Conservation (phyloP, 495 filamentous ascomycete genomes). For the Glarea lozoyensis region DNA sequence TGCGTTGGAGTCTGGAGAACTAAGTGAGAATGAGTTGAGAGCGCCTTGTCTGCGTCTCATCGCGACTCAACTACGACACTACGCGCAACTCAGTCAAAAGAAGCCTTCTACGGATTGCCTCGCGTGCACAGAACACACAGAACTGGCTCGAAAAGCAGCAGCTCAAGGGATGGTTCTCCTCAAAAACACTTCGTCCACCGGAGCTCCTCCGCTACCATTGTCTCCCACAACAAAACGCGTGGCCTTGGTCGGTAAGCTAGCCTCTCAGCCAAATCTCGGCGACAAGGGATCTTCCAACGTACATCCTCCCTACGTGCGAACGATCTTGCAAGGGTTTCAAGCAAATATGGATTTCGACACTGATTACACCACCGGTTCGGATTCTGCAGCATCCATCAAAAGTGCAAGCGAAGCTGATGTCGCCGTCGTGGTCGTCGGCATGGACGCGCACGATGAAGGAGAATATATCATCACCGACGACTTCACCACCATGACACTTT, state of each 20-base stretch:
- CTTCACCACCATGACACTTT: no score
- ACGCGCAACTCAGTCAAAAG: not conserved
- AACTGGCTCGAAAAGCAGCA: constrained; percentile 4
- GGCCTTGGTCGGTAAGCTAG: constrained; percentile 17
- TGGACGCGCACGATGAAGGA: constrained; percentile 17
- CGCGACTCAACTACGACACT: constrained; percentile 3
- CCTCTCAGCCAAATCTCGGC: constrained; percentile 13
- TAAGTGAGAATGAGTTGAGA: constrained; percentile 6
- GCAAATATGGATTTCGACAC: constrained; percentile 6
- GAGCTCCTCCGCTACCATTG: constrained; percentile 4
- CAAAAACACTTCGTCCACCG: not conserved
- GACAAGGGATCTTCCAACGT: constrained; percentile 20
- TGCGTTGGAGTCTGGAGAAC: constrained; percentile 10
- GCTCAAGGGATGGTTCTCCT: constrained; percentile 2
- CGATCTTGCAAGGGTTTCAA: constrained; percentile 11
- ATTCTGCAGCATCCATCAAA: not conserved
- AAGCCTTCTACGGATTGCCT: constrained; percentile 7
- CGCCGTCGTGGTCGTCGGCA: constrained; percentile 18
- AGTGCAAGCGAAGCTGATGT: constrained; percentile 9
- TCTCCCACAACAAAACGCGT: constrained; percentile 7
- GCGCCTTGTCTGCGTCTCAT: constrained; percentile 6
- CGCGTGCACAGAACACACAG: constrained; percentile 9
- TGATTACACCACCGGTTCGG: constrained; percentile 2
- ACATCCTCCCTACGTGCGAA: constrained; percentile 9
- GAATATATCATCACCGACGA: constrained; percentile 18